These are phyloP conservation scores for Fraxinus angustifolia DNA, from an alignment of 305 asterid genomes.

Conservation along the genomic window DNA sequence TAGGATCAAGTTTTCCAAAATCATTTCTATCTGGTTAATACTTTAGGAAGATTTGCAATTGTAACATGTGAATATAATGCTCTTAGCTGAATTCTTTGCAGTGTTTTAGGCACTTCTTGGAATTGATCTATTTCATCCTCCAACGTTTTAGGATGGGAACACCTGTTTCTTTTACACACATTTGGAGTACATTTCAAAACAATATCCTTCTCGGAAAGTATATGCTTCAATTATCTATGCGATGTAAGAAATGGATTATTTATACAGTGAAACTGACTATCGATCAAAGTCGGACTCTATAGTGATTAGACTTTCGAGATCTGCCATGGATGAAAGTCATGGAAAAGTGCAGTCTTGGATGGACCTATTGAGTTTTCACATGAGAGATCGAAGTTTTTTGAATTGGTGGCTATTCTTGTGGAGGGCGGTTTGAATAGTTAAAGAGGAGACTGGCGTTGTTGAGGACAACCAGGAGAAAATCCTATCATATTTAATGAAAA, in stretches of 20 bases:
- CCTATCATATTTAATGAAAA: conserved; percentile 55
- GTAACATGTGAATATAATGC: neutral
- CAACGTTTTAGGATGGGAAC: conserved; percentile 13
- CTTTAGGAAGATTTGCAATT: neutral
- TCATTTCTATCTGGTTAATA: neutral
- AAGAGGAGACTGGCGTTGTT: conserved; percentile 47
- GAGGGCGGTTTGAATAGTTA: conserved; percentile 58
- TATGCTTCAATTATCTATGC: neutral
- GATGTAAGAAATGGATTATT: conserved; percentile 47
- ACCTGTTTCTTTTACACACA: neutral
- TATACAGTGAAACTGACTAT: conserved; percentile 49
- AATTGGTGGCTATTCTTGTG: conserved; percentile 64
- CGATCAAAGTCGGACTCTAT: conserved; percentile 52
- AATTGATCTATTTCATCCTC: conserved; percentile 23
- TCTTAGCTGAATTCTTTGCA: conserved; percentile 27
- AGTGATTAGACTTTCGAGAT: conserved; percentile 64
- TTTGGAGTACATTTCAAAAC: neutral
- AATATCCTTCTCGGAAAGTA: neutral
- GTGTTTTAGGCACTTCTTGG: conserved; percentile 17
- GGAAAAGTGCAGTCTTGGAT: conserved; percentile 54
- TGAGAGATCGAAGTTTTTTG: conserved; percentile 57
- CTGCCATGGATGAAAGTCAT: conserved; percentile 74
- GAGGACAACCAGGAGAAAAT: conserved; percentile 50
- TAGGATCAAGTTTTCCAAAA: neutral
- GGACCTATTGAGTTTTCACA: conserved; percentile 68